These are phyloP conservation scores for Inonotus hispidus DNA, from an alignment of 1,284 basidiomycete genomes.

Conservation along the genomic window DNA sequence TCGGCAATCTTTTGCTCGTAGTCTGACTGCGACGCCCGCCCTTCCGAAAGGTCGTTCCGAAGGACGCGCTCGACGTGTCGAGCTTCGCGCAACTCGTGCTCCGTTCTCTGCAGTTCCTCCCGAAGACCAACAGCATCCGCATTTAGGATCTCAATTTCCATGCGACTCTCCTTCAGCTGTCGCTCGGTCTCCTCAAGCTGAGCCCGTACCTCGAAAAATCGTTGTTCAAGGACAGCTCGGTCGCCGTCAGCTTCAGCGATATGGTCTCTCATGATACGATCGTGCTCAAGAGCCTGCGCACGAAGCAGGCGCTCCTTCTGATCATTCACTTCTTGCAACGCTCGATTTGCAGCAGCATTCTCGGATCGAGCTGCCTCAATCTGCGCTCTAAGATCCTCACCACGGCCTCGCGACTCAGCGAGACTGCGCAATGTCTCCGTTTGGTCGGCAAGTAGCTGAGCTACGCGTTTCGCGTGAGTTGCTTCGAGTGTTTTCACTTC, in stretches of 20 bases:
- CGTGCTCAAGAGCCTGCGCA: conserved; percentile 75
- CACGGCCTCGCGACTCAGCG: conserved; percentile 66
- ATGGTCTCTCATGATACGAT: conserved; percentile 79
- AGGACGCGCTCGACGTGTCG: conserved; percentile 56
- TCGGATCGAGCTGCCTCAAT: conserved; percentile 61
- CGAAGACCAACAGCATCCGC: conserved; percentile 60
- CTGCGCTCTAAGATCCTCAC: conserved; percentile 70
- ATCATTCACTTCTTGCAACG: conserved; percentile 57
- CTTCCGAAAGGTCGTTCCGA: conserved; percentile 55
- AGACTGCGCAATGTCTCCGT: conserved; percentile 61
- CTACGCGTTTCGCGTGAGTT: conserved; percentile 57
- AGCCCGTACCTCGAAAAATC: conserved; percentile 72
- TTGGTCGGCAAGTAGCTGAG: conserved; percentile 67
- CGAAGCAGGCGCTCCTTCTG: conserved; percentile 75
- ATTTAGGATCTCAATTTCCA: conserved; percentile 53
- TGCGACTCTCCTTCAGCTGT: conserved; percentile 54
- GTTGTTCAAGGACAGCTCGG: conserved; percentile 82
- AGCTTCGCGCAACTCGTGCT: conserved; percentile 59
- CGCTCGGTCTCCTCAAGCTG: conserved; percentile 52
- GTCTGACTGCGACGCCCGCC: conserved; percentile 57
- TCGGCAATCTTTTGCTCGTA: conserved; percentile 61
- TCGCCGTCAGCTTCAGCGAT: conserved; percentile 89
- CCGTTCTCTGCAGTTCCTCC: conserved; percentile 68
- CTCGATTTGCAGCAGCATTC: conserved; percentile 59
- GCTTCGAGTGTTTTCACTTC: conserved; percentile 70